Base-by-base conservation (phyloP, 2,329 filamentous ascomycete species). In the Helicocarpus griseus region DNA sequence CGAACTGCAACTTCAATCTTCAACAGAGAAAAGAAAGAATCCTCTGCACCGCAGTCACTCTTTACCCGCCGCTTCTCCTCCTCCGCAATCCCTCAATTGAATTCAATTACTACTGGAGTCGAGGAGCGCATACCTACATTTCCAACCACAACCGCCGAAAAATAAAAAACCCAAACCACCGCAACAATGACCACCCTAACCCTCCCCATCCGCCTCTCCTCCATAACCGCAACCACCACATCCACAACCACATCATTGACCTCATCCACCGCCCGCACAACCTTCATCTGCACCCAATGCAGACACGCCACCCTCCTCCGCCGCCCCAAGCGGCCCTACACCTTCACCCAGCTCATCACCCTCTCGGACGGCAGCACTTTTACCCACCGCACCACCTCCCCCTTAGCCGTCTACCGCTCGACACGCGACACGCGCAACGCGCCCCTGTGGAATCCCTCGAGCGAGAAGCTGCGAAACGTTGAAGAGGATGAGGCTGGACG, bases 401-500 rank as follows among this genome's bases (percentile, higher is more conserved):
- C 73, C 2, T 61, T 72, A 21, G 75, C 81, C 6, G 72, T 84
- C 53, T 82, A 83, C 69, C 74, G 75, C 58, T 76, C 73, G 49
- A 78, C 77, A 54, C 94, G 95, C 71, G 93, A 98, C 73, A 87
- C 85, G 41, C 83, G 89, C 62, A 98, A 97, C 76, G 85, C 87
- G 63, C 75, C 87, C 2, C 72, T 95, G 50, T 98, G 93, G 93
- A 93, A 97, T 69, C 93, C 93, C 0, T 83, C 77, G 53, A 84
- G 86, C 59, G 82, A 83, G 70, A 85, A 86, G 56, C 76, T 98
- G 62, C 75, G 85, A 66, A 95, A 93, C 68, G 79, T 96, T 53
- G 93, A 98, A 73, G 83, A 94, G 57, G 93, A 98, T 69, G 93
- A 97, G 77, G 91, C 93, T 2, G 93, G 93, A 17, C 82, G 86